Evolutionary conservation across 2,329 filamentous ascomycete genomes (phyloP).

Genomic region (Aspergillus glaucus): DNA sequence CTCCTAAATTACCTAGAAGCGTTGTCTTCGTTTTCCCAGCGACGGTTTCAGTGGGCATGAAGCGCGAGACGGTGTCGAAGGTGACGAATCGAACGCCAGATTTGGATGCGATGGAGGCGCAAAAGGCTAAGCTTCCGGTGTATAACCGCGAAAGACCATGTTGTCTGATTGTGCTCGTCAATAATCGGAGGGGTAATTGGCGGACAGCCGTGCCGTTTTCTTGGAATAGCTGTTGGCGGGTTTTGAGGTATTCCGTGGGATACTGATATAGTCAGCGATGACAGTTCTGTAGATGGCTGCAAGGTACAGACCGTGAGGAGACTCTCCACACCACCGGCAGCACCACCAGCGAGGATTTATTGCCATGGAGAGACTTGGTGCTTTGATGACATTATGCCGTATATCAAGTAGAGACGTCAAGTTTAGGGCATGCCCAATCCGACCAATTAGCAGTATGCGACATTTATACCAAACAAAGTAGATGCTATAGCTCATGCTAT

Average conservation of each 20-base stretch:
- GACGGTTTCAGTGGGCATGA: conserved; percentile 4
- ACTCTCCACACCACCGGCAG: conserved; percentile 10
- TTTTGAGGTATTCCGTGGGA: conserved; percentile 13
- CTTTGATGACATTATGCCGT: background rate
- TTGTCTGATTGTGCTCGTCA: conserved; percentile 5
- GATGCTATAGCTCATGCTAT: too few species aligned
- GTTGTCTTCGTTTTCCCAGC: conserved; percentile 31
- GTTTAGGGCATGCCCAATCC: too few species aligned
- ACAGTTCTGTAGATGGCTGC: background rate
- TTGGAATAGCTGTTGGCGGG: conserved; percentile 10
- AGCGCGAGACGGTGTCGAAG: conserved; percentile 9
- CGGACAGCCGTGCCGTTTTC: background rate
- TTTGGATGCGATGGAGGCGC: conserved; percentile 13
- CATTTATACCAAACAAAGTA: too few species aligned
- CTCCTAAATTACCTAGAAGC: conserved; percentile 49
- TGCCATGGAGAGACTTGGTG: conserved; percentile 10
- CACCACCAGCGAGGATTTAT: conserved; percentile 11
- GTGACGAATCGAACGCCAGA: conserved; percentile 13
- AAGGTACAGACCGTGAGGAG: conserved; percentile 7
- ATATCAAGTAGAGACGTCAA: too few species aligned
- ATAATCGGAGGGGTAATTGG: background rate
- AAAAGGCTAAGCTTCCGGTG: conserved; percentile 11
- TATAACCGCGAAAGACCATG: conserved; percentile 9
- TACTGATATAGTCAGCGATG: conserved; percentile 4
- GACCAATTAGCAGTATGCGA: too few species aligned